A percentile compares a stretch with the other conserved stretches of the same genome.
phyloP scores from a whole-genome alignment of 192 early-diverging fungal genomes.

The Linnemannia exigua region DNA sequence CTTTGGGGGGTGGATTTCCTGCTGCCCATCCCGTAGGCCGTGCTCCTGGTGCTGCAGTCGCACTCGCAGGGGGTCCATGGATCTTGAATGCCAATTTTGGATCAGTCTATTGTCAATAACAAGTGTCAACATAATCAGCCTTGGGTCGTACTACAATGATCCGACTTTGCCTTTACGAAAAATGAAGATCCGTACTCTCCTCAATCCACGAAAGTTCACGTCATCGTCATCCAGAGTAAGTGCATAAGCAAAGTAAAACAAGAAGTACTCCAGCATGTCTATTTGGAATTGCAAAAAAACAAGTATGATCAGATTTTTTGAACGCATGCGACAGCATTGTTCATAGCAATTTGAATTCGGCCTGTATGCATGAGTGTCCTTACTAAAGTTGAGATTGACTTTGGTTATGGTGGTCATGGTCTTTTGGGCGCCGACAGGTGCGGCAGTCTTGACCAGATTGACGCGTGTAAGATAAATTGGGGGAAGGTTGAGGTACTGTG shows the following conservation, averaged over 20 bases:
- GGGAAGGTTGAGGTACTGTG: slow-evolving; percentile 45
- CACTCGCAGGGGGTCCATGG: slow-evolving; percentile 7
- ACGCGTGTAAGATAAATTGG: slow-evolving; percentile 53
- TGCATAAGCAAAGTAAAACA: slow-evolving; percentile 56
- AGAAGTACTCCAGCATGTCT: slow-evolving; percentile 58
- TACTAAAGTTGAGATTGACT: slow-evolving; percentile 58
- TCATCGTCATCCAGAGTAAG: slow-evolving; percentile 53
- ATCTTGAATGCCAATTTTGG: slow-evolving; percentile 52
- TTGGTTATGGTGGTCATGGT: slow-evolving; percentile 40
- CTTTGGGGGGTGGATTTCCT: slow-evolving; percentile 25
- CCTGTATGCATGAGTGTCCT: background rate
- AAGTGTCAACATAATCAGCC: too few relatives aligned
- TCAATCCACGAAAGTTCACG: slow-evolving; percentile 32
- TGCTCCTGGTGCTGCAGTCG: background rate
- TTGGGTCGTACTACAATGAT: background rate
- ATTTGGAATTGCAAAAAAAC: background rate
- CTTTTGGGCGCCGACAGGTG: slow-evolving; percentile 35
- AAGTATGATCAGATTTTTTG: background rate
- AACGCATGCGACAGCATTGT: too few relatives aligned
- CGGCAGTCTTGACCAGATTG: slow-evolving; percentile 41
- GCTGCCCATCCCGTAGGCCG: slow-evolving; percentile 26
- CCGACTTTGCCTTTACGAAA: too few relatives aligned
- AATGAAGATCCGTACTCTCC: slow-evolving; percentile 20
- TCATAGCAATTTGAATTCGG: too few relatives aligned
- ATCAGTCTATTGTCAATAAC: slow-evolving; percentile 20